Conservation (phyloP, 495 filamentous ascomycete species). For the Aspergillus asperescens region DNA sequence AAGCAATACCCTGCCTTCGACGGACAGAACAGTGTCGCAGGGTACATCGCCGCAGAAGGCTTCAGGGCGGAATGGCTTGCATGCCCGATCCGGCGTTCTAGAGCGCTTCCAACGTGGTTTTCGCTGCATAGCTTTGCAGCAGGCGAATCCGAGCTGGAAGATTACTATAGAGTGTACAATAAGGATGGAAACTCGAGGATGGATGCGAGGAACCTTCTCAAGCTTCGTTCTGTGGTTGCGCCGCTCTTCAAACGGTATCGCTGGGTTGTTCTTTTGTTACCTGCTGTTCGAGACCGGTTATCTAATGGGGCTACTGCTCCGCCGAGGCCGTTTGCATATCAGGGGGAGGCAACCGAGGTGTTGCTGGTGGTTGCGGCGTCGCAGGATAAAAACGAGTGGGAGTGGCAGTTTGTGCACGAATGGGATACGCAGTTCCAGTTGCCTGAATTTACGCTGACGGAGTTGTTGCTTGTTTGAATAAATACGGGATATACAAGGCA, state of each 20-base stretch:
- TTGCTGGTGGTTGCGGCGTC: slow-evolving; percentile 1
- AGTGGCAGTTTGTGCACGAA: slow-evolving; percentile 8
- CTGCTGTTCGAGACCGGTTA: neutral
- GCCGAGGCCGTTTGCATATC: neutral
- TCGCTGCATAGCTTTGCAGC: neutral
- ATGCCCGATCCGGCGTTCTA: neutral
- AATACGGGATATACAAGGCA: too few relatives aligned
- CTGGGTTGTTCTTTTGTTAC: slow-evolving; percentile 1
- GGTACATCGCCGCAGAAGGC: neutral
- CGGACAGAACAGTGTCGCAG: neutral
- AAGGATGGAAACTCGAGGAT: neutral
- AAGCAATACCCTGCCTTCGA: slow-evolving; percentile 6
- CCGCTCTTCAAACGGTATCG: slow-evolving; percentile 1
- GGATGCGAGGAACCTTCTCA: neutral
- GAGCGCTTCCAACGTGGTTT: neutral
- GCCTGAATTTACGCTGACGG: neutral
- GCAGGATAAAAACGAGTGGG: neutral
- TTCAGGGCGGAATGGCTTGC: slow-evolving; percentile 6
- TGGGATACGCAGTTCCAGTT: neutral
- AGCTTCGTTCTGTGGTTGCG: neutral
- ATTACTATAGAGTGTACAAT: slow-evolving; percentile 1
- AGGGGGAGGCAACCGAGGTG: neutral
- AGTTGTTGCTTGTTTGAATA: slow-evolving; percentile 2
- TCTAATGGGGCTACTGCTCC: neutral
- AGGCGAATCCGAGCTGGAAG: neutral